These are phyloP conservation scores for Oryza longistaminata DNA, from an alignment of 176 grass and related monocot genomes.

Conservation along the genomic window DNA sequence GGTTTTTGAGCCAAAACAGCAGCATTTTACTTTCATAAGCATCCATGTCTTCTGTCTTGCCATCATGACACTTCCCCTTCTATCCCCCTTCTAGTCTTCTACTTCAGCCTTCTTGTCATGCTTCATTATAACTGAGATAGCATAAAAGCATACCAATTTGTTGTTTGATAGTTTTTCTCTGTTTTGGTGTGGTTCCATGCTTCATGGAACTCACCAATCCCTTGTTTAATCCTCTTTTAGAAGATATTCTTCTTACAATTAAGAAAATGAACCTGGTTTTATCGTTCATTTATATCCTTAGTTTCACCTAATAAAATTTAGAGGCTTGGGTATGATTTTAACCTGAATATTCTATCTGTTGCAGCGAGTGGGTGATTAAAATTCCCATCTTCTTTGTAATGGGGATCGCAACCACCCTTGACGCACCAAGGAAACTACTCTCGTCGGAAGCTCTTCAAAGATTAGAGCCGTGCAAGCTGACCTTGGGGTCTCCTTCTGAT, in stretches of 20 bases:
- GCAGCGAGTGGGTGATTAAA: conserved; percentile 86
- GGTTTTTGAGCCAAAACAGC: no score
- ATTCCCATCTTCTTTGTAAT: conserved; percentile 88
- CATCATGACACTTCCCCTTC: no score
- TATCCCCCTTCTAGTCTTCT: no score
- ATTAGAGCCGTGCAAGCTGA: conserved; percentile 73
- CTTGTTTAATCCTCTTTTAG: background rate
- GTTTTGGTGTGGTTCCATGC: conserved; percentile 9
- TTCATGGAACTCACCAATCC: background rate
- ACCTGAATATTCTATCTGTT: conserved; percentile 6
- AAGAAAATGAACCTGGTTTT: conserved; percentile 3
- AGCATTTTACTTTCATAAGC: no score
- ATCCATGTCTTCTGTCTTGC: no score
- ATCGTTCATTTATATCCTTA: background rate
- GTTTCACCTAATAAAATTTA: conserved; percentile 19
- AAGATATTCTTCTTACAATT: background rate
- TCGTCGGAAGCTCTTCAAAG: conserved; percentile 74
- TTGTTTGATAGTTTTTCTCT: conserved; percentile 12
- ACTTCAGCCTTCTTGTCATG: no score
- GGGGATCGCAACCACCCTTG: conserved; percentile 80
- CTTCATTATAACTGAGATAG: no score
- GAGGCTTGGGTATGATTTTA: background rate
- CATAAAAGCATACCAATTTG: conserved; percentile 1
- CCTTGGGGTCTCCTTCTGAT: conserved; percentile 69
- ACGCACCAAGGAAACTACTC: conserved; percentile 81